Evolutionary conservation across 78 protist species (phyloP), one percentile per base, ranked within the genome.

Genomic region (Bigelowiella natans): DNA sequence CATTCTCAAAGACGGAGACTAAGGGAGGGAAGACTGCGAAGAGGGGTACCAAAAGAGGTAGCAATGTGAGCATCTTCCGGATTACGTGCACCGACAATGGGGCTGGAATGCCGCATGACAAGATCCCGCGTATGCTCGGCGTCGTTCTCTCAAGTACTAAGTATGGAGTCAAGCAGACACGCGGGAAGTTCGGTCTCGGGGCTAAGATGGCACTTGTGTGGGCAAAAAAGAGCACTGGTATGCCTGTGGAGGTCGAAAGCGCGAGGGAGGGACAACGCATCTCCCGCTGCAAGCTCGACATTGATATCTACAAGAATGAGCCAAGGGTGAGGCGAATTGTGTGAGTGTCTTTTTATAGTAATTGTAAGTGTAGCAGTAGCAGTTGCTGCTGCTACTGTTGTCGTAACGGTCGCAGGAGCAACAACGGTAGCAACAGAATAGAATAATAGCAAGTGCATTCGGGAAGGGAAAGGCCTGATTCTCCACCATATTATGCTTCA

Each of bases 161-260:
- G 88, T 93, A 93, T 37, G 90, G 92, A 26, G 90, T 93, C 40
- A 31, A 64, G 73, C 95, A 93, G 89, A 84, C 90, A 73, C 7
- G 94, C n/a, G 94, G 94, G 29, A 63, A 91, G 51, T 93, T 93
- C 85, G 94, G 94, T 0, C 94, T 93, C 36, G 94, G 94, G 28
- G 92, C 94, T 29, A 93, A 93, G 89, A 93, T 93, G 92, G 95
- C 93, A 1, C 83, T 93, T 3, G 88, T 93, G 36, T 93, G 95
- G 95, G 1, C 93, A 2, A 91, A 91, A 73, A 89, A n/a, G 95
- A 82, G 86, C 90, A 90, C 95, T 2, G 91, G 73, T 51, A 51
- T 88, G 83, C 93, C 95, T 2, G 1, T 93, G 36, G 40, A 84
- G 39, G 86, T 93, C 88, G 7, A 36, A n/a, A 39, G 91, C 11